phyloP scores from a whole-genome alignment of 163 green algal genomes.

The Scenedesmus sp. region DNA sequence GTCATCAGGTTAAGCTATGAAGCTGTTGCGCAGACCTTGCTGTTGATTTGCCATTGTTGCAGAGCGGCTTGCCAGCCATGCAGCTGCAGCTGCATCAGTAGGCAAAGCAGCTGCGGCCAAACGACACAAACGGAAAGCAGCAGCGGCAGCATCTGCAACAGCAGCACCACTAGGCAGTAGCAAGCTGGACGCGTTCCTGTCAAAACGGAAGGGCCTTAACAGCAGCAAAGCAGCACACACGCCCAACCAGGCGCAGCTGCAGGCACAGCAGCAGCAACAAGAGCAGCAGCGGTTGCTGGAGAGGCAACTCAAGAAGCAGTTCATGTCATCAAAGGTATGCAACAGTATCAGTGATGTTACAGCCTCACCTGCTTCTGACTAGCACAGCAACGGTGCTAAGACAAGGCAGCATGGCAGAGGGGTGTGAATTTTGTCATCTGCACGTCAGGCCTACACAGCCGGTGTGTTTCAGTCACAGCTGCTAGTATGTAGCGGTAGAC shows the following conservation, averaged over 20 bases:
- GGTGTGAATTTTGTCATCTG: too few species aligned
- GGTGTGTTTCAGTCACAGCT: too few species aligned
- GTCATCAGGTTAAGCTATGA: background rate
- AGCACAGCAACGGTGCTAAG: background rate
- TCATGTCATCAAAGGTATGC: slow-evolving; percentile 79
- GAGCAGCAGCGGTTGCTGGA: slow-evolving; percentile 50
- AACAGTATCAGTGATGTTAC: background rate
- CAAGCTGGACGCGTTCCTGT: slow-evolving; percentile 44
- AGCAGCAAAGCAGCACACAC: background rate
- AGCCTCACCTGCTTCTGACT: background rate
- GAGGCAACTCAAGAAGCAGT: slow-evolving; percentile 59
- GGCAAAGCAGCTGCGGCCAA: background rate
- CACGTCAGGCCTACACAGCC: too few species aligned
- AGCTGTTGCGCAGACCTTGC: background rate
- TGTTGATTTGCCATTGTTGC: background rate
- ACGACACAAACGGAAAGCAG: background rate
- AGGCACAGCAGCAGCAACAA: slow-evolving; percentile 37
- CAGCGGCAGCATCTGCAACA: slow-evolving; percentile 16
- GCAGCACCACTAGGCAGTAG: background rate
- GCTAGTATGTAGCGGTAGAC: too few species aligned
- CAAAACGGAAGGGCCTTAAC: background rate
- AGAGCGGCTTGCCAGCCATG: background rate
- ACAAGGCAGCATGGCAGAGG: background rate
- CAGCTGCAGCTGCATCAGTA: background rate
- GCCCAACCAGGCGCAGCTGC: background rate